Base-by-base conservation (phyloP, 2,329 filamentous ascomycete genomes). In the Cordyceps militaris region DNA sequence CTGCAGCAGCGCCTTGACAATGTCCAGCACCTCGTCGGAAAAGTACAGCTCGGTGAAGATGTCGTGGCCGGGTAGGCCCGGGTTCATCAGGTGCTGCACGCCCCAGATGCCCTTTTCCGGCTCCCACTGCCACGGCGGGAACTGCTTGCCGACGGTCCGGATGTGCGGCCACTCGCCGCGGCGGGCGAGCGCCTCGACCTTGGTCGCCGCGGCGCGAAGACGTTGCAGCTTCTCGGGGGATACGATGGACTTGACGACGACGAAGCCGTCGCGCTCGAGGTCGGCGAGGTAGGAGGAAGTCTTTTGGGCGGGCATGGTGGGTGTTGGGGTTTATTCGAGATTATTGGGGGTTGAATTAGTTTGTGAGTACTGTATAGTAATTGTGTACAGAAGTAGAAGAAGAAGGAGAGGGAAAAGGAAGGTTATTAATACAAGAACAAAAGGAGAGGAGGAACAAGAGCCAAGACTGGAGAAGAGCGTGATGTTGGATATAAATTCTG, bases 71-170 rank as follows among this genome's bases (percentile, higher is more conserved):
- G 84, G 80, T 63, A 93, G 82, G 1, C 79, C 75, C 0, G 90
- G 90, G 70, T 92, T 86, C 66, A 96, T 78, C 5, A 96, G 79
- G 71, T 92, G 88, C 76, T 96, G 91, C 3, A 95, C 87, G 62
- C 90, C 91, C 91, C 91, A 96, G 71, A 96, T 95, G 21, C 89
- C 89, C 53, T 78, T 70, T 3, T 75, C 74, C 1, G 78, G 74
- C 51, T 77, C 76, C n/a, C 76, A 77, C 4, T 81, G 76, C 91
- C 91, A 96, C 0, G 91, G 91, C 0, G 91, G 91, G 74, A 96
- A 96, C 72, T 96, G 91, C 72, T 95, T 95, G 56, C 89, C 89
- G 2, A 94, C 82, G 0, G 89, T 93, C 62, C 91, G 87, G 66
- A 95, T 85, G 72, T 88, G 81, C 3, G 89, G 89, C 91, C 91